These are phyloP conservation scores for Thielaviopsis punctulata DNA, from an alignment of 2,329 filamentous ascomycete genomes.

Conservation along the genomic window DNA sequence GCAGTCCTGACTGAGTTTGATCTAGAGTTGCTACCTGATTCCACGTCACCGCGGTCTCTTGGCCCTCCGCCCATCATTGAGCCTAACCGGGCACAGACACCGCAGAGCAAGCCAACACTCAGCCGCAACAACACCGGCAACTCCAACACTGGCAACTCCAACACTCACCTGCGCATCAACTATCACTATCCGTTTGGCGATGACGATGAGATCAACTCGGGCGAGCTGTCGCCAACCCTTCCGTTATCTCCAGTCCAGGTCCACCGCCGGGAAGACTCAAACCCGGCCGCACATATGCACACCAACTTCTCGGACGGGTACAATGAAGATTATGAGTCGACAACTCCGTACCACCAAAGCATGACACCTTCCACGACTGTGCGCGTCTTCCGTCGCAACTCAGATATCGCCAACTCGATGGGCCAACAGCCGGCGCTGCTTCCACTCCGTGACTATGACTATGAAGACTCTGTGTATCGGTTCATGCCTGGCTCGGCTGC, in stretches of 20 bases:
- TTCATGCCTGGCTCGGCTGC: slow-evolving; percentile 19
- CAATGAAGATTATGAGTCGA: slow-evolving; percentile 23
- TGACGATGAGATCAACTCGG: slow-evolving; percentile 5
- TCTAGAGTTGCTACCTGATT: slow-evolving; percentile 22
- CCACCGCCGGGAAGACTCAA: background rate
- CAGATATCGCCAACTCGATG: slow-evolving; percentile 16
- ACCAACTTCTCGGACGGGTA: slow-evolving; percentile 17
- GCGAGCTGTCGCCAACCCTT: slow-evolving; percentile 10
- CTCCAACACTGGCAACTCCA: background rate
- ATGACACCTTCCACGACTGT: slow-evolving; percentile 8
- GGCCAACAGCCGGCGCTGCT: background rate
- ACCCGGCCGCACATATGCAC: background rate
- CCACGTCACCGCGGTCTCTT: background rate
- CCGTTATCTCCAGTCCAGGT: slow-evolving; percentile 10
- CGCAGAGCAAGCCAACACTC: background rate
- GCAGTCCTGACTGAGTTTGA: slow-evolving; percentile 54
- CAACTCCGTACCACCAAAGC: background rate
- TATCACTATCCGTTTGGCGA: slow-evolving; percentile 11
- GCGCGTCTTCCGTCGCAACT: slow-evolving; percentile 30
- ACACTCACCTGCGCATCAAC: slow-evolving; percentile 8
- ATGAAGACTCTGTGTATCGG: slow-evolving; percentile 24
- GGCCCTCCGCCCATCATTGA: slow-evolving; percentile 1
- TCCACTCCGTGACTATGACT: slow-evolving; percentile 10
- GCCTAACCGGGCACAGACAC: background rate
- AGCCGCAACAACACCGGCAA: too few species aligned